Evolutionary conservation across 306 rosid species (phyloP).

Genomic region (Casuarina cunninghamiana): DNA sequence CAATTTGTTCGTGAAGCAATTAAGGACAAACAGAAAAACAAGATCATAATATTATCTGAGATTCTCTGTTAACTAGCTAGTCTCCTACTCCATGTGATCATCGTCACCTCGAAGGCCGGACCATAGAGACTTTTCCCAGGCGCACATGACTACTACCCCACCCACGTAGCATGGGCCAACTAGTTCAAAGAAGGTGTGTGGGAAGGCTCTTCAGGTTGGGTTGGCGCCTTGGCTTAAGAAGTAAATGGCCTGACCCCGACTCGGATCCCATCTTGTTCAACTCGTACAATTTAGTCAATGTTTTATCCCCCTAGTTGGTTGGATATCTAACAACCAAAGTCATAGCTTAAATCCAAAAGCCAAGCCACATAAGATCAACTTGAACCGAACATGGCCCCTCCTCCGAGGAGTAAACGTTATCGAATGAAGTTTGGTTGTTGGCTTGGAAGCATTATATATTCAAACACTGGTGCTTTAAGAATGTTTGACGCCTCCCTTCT

Average conservation of each 20-base stretch:
- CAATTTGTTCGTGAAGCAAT: neutral
- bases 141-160: constrained; percentile 9
- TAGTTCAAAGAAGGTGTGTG: neutral
- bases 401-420: neutral
- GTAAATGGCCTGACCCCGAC: neutral
- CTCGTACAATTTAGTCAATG: no score
- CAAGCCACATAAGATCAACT: neutral
- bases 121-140: neutral
- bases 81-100: constrained; percentile 12
- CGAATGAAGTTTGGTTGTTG: neutral
- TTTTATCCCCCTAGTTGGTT: neutral
- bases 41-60: neutral
- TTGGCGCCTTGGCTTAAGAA: no score
- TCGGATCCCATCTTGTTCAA: neutral
- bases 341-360: neutral
- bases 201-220: no score
- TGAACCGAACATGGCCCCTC: neutral
- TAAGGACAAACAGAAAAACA: neutral
- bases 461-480: neutral
- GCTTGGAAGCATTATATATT: neutral
- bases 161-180: constrained; percentile 2
- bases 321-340: neutral
- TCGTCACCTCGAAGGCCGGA: neutral
- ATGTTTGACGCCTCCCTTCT: neutral
- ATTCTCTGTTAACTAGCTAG: neutral